Base-by-base conservation (phyloP, 225 moss, liverwort and hornwort species). In the Asterella californica region DNA sequence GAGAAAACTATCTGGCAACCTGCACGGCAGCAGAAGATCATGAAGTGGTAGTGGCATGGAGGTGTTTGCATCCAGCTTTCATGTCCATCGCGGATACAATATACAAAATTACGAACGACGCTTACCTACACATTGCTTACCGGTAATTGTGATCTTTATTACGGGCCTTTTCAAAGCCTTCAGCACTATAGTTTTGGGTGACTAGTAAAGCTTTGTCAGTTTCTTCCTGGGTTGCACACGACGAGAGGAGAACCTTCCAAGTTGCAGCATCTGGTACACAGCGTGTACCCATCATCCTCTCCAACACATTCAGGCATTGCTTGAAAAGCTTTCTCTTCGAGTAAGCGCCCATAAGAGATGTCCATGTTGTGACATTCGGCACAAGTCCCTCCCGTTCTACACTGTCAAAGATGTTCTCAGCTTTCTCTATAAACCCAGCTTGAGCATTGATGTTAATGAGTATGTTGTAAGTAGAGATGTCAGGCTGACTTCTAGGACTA, bases 321-420 rank as follows among this genome's bases (percentile, higher is more conserved):
- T 88, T 86, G 79, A 93, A 91, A 61, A 91, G 90, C 83, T 93
- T 97, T 59, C 88, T 93, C 75, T 86, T 93, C 24, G 97, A 88
- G 46, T 93, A 93, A 33, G 88, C 94, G 38, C 90, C 93, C 97
- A 97, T 97, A 70, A 97, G 92, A 72, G 97, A 94, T 36, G 97
- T 97, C 97, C 94, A 97, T 7, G 94, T 93, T 46, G 80, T 86
- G 11, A 88, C 87, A 76, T 97, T 90, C 7, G 91, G 90, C 19
- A 81, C 82, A 22, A 88, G 87, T 15, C 88, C 91, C 83, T 89
- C 85, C 1, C 78, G 49, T 72, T 82, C 54, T 10, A 97, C 70
- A 60, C 83, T 84, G 15, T 84, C 74, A 80, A 94, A 91, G 27
- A 90, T 73, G 21, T 84, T 83, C 74, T 90, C 89, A 34, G 97